phyloP scores from a whole-genome alignment of 768 basidiomycete genomes.

The Russula foetens region DNA sequence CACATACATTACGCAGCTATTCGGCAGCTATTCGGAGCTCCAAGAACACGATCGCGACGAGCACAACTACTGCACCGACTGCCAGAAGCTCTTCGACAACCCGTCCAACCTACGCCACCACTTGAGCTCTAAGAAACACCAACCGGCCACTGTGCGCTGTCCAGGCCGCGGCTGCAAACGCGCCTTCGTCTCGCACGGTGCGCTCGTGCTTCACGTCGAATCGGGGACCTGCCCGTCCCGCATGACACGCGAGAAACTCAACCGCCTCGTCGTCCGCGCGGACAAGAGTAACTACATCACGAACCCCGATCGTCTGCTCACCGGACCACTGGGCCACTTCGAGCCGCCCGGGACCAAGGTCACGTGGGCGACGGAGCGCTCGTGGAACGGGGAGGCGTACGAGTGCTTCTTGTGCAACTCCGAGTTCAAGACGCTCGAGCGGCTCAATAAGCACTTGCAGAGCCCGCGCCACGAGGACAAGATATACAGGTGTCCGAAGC shows the following conservation, averaged over 20 bases:
- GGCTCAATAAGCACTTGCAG: slow-evolving; percentile 54
- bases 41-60: slow-evolving; percentile 14
- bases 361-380: slow-evolving; percentile 29
- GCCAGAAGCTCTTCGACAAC: slow-evolving; percentile 37
- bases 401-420: slow-evolving; percentile 60
- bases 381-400: slow-evolving; percentile 38
- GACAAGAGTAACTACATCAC: slow-evolving; percentile 6
- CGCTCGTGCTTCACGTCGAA: slow-evolving; percentile 57
- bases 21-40: neutral
- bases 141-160: slow-evolving; percentile 31
- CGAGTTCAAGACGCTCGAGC: slow-evolving; percentile 31
- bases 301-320: neutral
- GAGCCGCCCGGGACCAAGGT: neutral
- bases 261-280: neutral
- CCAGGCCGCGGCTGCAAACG: slow-evolving; percentile 36
- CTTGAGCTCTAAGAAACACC: slow-evolving; percentile 45
- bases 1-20: neutral
- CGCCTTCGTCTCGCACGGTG: slow-evolving; percentile 41
- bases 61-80: slow-evolving; percentile 37
- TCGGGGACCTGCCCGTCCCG: slow-evolving; percentile 48
- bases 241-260: slow-evolving; percentile 28
- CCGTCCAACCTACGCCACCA: slow-evolving; percentile 39
- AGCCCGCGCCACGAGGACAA: slow-evolving; percentile 35
- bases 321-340: neutral
- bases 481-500: slow-evolving; percentile 10